Percentiles rank a stretch among this genome's conserved stretches.
These are phyloP conservation scores for Cercophora scortea DNA, from an alignment of 495 filamentous ascomycete genomes.

Conservation along the genomic window DNA sequence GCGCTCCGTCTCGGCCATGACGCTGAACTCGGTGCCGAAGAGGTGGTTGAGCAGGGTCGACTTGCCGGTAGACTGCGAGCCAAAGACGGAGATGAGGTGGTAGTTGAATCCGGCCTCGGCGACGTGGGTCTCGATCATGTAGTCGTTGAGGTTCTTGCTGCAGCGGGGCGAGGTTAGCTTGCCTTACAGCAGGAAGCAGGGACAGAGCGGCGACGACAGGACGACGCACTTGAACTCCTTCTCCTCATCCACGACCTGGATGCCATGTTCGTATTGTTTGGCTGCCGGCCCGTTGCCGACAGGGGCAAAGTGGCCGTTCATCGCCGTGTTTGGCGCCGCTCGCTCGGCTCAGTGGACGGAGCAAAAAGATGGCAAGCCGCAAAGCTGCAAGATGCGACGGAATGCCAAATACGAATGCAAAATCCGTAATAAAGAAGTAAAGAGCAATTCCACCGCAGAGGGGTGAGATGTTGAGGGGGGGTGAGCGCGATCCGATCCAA, in stretches of 20 bases:
- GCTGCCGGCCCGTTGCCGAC: slow-evolving; percentile 58
- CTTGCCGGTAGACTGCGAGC: slow-evolving; percentile 97
- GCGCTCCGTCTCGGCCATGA: slow-evolving; percentile 87
- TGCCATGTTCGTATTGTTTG: slow-evolving; percentile 80
- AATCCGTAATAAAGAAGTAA: too few species aligned
- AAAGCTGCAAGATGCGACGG: not conserved
- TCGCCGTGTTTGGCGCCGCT: slow-evolving; percentile 20
- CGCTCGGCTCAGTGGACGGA: too few species aligned
- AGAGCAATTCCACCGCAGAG: too few species aligned
- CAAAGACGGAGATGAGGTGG: slow-evolving; percentile 97
- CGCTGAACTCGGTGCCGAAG: slow-evolving; percentile 91
- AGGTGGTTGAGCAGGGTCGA: slow-evolving; percentile 93
- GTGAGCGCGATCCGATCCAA: too few species aligned
- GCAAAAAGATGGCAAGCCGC: not conserved
- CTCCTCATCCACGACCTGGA: slow-evolving; percentile 92
- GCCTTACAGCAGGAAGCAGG: not conserved
- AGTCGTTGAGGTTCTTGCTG: slow-evolving; percentile 73
- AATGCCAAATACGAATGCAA: too few species aligned
- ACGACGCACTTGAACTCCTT: slow-evolving; percentile 60
- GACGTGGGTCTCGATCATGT: slow-evolving; percentile 70
- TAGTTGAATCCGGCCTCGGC: slow-evolving; percentile 93
- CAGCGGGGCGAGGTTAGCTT: not conserved
- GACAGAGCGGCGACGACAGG: not conserved
- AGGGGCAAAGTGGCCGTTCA: slow-evolving; percentile 85
- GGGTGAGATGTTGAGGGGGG: too few species aligned